phyloP scores from a whole-genome alignment of 2,329 filamentous ascomycete species.

The Pseudogymnoascus sp. region DNA sequence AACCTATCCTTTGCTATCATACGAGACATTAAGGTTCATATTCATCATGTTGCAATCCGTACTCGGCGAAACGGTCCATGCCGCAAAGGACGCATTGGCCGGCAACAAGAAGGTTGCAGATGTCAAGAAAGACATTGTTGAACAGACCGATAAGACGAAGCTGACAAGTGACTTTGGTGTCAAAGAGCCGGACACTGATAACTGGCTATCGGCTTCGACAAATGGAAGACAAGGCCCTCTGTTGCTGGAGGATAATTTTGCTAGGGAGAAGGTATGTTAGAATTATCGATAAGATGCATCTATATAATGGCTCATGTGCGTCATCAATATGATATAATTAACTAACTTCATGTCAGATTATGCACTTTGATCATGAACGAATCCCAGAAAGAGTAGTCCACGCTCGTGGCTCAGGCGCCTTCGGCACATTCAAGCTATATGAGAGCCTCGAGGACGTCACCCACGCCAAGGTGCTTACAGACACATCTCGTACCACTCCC shows the following conservation, averaged over 20 bases:
- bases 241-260: slow-evolving; percentile 65
- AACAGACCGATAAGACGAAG: slow-evolving; percentile 47
- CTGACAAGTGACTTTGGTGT: slow-evolving; percentile 74
- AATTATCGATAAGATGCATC: slow-evolving; percentile 11
- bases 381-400: slow-evolving; percentile 63
- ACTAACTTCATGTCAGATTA: slow-evolving; percentile 40
- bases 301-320: slow-evolving; percentile 16
- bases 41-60: slow-evolving; percentile 4
- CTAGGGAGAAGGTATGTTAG: slow-evolving; percentile 57
- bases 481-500: slow-evolving; percentile 54
- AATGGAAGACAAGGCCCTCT: slow-evolving; percentile 57
- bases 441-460: slow-evolving; percentile 60
- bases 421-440: slow-evolving; percentile 58
- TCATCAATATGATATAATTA: neutral
- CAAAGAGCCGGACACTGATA: slow-evolving; percentile 63
- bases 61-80: slow-evolving; percentile 4
- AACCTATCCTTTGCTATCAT: neutral
- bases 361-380: slow-evolving; percentile 68
- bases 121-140: slow-evolving; percentile 39
- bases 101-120: slow-evolving; percentile 23
- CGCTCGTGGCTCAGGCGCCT: slow-evolving; percentile 55
- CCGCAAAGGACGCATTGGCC: neutral
- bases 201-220: slow-evolving; percentile 62
- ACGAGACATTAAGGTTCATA: neutral
- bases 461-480: slow-evolving; percentile 53